Evolutionary conservation across 2,329 filamentous ascomycete species (phyloP).

Genomic region (Sporothrix pseudoabietina): DNA sequence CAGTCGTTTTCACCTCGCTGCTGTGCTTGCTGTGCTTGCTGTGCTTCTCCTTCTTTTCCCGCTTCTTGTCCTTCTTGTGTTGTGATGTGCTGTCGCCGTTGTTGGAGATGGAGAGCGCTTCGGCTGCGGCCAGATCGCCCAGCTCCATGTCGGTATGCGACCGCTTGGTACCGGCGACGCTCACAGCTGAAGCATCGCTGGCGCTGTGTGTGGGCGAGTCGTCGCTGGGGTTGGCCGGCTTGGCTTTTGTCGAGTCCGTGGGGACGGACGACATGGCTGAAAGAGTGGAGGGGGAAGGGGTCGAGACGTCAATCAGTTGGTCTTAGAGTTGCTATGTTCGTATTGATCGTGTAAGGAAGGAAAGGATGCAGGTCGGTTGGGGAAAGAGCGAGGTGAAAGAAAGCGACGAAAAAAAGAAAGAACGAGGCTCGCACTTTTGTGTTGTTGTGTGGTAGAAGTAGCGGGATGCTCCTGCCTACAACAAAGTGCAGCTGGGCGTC

Average conservation of each 20-base stretch:
- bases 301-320: not conserved
- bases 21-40: not conserved
- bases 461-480: slow-evolving; percentile 11
- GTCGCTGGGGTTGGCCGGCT: not conserved
- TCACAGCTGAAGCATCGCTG: not conserved
- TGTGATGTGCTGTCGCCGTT: not conserved
- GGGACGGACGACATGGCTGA: slow-evolving; percentile 21
- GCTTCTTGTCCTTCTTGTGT: slow-evolving; percentile 20
- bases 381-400: not conserved
- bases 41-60: not conserved
- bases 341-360: not conserved
- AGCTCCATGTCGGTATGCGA: slow-evolving; percentile 26
- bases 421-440: not conserved
- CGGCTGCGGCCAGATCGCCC: not conserved
- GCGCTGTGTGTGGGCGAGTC: not conserved
- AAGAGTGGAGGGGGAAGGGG: not conserved
- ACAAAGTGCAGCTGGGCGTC: not conserved
- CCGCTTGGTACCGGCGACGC: slow-evolving; percentile 25
- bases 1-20: not conserved
- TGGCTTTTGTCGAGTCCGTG: slow-evolving; percentile 17
- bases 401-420: not conserved
- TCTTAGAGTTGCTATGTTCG: not conserved
- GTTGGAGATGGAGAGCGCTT: not conserved
- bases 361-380: not conserved
- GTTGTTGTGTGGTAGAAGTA: not conserved